A percentile compares a stretch with the other conserved stretches of the same genome.
phyloP scores from a whole-genome alignment of 1,139 yeast species.

The Magnusiomyces magnusii region DNA sequence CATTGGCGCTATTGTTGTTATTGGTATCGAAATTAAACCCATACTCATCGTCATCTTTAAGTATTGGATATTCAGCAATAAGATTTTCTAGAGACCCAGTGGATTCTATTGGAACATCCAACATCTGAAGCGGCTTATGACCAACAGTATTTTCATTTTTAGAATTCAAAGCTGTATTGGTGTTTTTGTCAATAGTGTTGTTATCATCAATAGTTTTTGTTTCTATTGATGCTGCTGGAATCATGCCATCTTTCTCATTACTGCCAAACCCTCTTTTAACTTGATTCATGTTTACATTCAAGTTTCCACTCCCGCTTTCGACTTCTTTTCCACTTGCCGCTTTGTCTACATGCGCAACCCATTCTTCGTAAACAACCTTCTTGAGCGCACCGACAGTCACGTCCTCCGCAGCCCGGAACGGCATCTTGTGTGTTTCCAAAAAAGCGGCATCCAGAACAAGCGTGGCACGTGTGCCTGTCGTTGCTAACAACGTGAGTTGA shows the following conservation, averaged over 20 bases:
- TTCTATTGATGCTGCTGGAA: too few species aligned
- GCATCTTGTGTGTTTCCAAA: conserved; percentile 19
- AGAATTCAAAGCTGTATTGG: neutral
- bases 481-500: conserved; percentile 23
- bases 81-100: neutral
- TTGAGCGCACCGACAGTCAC: conserved; percentile 23
- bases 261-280: neutral
- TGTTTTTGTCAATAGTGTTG: neutral
- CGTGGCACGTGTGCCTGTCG: conserved; percentile 24
- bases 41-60: neutral
- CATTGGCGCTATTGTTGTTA: neutral
- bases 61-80: neutral
- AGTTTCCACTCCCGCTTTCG: neutral
- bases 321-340: neutral
- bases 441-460: conserved; percentile 21
- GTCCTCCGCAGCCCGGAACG: conserved; percentile 18
- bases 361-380: conserved; percentile 17
- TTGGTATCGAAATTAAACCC: too few species aligned
- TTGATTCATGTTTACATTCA: neutral
- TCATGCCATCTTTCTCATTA: too few species aligned
- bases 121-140: neutral
- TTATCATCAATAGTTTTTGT: neutral
- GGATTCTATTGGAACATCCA: neutral
- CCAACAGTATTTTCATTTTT: neutral
- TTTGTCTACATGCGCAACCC: conserved; percentile 4